A percentile compares a stretch with the other conserved stretches of the same genome.
Conservation (phyloP, 2,329 filamentous ascomycete species). For the Tolypocladium cylindrosporum region DNA sequence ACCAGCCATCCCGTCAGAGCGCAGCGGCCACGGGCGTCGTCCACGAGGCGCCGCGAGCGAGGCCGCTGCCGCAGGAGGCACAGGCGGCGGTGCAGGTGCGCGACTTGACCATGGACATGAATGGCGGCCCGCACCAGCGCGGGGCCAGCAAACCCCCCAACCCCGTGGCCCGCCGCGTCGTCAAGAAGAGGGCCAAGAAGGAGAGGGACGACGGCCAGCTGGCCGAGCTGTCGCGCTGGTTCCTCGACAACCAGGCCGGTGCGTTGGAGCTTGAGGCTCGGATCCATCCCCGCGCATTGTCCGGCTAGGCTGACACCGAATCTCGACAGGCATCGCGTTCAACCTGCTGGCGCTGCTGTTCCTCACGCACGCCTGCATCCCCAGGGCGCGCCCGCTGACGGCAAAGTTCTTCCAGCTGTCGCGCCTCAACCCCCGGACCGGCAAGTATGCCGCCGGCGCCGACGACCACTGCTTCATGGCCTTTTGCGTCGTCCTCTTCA, state of each 20-base stretch:
- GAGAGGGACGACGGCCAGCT: constrained; percentile 47
- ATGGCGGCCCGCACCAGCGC: background rate
- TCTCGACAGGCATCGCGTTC: constrained; percentile 27
- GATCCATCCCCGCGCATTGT: no score
- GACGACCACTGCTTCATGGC: constrained; percentile 70
- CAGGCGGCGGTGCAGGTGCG: background rate
- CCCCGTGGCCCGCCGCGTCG: background rate
- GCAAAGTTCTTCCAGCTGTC: constrained; percentile 79
- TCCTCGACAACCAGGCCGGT: constrained; percentile 73
- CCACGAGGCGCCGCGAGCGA: background rate
- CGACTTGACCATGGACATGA: background rate
- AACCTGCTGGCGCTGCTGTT: constrained; percentile 75
- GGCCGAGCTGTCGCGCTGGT: constrained; percentile 52
- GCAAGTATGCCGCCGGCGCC: constrained; percentile 63
- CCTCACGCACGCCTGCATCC: constrained; percentile 72
- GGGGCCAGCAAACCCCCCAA: background rate
- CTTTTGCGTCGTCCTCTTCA: constrained; percentile 75
- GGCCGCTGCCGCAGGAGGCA: background rate
- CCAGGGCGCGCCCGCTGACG: constrained; percentile 65
- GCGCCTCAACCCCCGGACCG: constrained; percentile 62
- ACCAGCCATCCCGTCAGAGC: background rate
- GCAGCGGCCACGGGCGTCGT: background rate
- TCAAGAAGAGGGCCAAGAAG: constrained; percentile 27
- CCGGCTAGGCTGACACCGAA: background rate
- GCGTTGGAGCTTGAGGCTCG: constrained; percentile 20